A percentile compares a stretch with the other conserved stretches of the same genome.
These are phyloP conservation scores for Porcisia hertigi DNA, from an alignment of 208 protist genomes.

Conservation along the genomic window DNA sequence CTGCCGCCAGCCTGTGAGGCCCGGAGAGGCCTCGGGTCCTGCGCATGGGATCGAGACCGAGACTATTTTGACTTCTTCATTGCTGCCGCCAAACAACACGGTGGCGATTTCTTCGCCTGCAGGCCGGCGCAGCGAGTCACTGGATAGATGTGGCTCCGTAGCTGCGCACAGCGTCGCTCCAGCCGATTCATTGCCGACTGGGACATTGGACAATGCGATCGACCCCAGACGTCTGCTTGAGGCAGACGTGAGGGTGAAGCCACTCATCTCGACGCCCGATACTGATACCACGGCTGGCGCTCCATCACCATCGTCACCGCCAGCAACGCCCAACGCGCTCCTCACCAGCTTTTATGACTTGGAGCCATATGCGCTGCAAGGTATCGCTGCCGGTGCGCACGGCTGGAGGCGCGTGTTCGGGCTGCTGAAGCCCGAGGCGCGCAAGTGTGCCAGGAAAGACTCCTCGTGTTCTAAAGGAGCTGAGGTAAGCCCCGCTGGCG, in stretches of 20 bases:
- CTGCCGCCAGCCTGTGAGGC: background rate
- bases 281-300: background rate
- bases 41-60: background rate
- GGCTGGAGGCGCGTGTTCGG: constrained; percentile 48
- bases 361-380: constrained; percentile 21
- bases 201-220: background rate
- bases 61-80: background rate
- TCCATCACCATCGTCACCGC: background rate
- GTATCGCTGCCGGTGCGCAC: constrained; percentile 40
- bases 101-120: background rate
- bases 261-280: too few species aligned
- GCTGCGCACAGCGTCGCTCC: background rate
- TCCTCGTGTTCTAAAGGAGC: background rate
- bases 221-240: background rate
- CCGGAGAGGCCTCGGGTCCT: background rate
- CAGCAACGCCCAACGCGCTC: constrained; percentile 7
- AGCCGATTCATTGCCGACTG: background rate
- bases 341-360: constrained; percentile 30
- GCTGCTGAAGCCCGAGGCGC: constrained; percentile 20
- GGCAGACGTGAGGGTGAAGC: background rate
- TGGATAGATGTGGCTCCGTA: background rate
- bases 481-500: background rate
- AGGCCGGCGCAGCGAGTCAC: background rate
- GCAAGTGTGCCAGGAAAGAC: background rate
- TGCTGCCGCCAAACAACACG: background rate